Percentiles rank a stretch among this genome's conserved stretches.
Evolutionary conservation across 2,329 filamentous ascomycete species (phyloP).

Genomic region (Colletotrichum somersetense): DNA sequence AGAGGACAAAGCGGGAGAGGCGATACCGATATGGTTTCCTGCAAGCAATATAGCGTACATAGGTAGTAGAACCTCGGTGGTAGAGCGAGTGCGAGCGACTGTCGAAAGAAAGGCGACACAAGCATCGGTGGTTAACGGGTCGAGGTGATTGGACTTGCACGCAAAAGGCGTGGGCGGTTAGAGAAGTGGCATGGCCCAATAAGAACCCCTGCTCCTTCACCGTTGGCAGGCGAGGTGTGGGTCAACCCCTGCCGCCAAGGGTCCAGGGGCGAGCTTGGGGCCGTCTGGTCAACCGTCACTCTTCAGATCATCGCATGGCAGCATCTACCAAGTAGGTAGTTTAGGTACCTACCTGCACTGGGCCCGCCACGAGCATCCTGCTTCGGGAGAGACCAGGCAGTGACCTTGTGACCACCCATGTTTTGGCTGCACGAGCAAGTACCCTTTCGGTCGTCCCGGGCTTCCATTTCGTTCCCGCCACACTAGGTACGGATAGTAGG

Average conservation of each 20-base stretch:
- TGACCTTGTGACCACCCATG: neutral
- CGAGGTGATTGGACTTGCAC: constrained; percentile 47
- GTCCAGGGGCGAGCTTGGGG: constrained; percentile 36
- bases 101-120: constrained; percentile 4
- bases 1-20: constrained; percentile 1
- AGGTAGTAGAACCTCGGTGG: neutral
- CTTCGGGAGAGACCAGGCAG: constrained; percentile 4
- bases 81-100: constrained; percentile 41
- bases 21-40: constrained; percentile 25
- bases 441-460: constrained; percentile 16
- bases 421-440: neutral
- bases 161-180: constrained; percentile 54
- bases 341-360: no score
- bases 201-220: constrained; percentile 46
- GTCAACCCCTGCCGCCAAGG: constrained; percentile 31
- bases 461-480: neutral
- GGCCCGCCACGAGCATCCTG: neutral
- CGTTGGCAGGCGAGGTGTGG: constrained; percentile 42
- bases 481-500: no score
- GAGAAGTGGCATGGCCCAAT: constrained; percentile 51
- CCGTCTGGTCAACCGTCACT: constrained; percentile 40
- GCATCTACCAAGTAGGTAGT: neutral
- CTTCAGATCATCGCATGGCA: constrained; percentile 38
- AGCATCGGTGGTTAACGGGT: constrained; percentile 29
- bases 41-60: constrained; percentile 24